A percentile compares a stretch with the other conserved stretches of the same genome.
Conservation (phyloP, 495 filamentous ascomycete species). For the Xylaria scruposa region DNA sequence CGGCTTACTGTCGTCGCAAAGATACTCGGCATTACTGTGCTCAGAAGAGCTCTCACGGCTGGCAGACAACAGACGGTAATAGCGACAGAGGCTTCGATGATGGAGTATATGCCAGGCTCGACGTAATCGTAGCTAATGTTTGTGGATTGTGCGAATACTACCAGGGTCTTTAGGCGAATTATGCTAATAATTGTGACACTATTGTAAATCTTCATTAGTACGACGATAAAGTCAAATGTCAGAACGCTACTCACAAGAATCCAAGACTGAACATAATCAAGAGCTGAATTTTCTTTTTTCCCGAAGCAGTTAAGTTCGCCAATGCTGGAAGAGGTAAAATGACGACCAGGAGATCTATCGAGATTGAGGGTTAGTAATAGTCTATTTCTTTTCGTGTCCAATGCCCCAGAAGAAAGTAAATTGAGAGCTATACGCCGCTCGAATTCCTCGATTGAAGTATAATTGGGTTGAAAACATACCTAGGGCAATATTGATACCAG, state of each 20-base stretch:
- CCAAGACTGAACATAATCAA: constrained; percentile 55
- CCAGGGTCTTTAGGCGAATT: constrained; percentile 43
- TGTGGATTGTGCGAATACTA: constrained; percentile 41
- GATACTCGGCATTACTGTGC: constrained; percentile 32
- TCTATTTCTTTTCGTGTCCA: not conserved
- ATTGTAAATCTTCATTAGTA: constrained; percentile 9
- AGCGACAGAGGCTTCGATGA: constrained; percentile 50
- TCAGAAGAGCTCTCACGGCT: constrained; percentile 44
- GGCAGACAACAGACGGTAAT: constrained; percentile 52
- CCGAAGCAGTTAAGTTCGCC: constrained; percentile 39
- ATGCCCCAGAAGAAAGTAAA: too few relatives aligned
- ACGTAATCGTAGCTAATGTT: constrained; percentile 52
- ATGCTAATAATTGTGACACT: constrained; percentile 48
- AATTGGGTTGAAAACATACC: constrained; percentile 4
- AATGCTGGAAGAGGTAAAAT: constrained; percentile 48
- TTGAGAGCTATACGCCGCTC: not conserved
- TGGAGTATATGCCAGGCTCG: constrained; percentile 49
- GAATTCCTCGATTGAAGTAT: not conserved
- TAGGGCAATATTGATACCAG: constrained; percentile 46
- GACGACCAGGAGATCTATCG: constrained; percentile 47
- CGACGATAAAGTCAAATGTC: not conserved
- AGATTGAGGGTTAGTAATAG: not conserved
- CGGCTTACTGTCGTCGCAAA: constrained; percentile 35
- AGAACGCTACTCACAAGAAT: constrained; percentile 37
- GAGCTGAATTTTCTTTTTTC: constrained; percentile 45